A percentile compares a stretch with the other conserved stretches of the same genome.
Evolutionary conservation across 768 basidiomycete species (phyloP).

Genomic region (Rhodosporidiobolus sp.): DNA sequence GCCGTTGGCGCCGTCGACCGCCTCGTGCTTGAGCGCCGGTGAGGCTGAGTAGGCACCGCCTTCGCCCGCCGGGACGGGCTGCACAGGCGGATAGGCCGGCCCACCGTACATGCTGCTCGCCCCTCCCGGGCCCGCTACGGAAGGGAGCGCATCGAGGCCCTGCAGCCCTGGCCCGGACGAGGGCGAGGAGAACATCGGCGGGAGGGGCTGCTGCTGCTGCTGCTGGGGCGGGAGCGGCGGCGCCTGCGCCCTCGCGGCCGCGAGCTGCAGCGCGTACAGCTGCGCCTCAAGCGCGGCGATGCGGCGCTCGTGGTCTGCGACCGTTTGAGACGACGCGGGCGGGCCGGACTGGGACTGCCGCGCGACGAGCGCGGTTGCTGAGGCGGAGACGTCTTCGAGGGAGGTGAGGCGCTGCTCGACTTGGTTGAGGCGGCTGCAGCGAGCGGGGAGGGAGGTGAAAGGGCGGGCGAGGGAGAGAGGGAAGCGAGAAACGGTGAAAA

Average conservation of each 20-base stretch:
- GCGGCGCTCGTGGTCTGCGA: constrained; percentile 28
- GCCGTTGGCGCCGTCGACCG: background rate
- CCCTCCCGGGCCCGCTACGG: background rate
- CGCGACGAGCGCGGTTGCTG: background rate
- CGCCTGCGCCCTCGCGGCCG: background rate
- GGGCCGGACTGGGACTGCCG: background rate
- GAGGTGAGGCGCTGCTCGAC: constrained; percentile 22
- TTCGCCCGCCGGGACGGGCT: too few relatives aligned
- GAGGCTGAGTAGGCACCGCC: background rate
- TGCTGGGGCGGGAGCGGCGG: background rate
- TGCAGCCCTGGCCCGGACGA: background rate
- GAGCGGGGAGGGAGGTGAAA: too few relatives aligned
- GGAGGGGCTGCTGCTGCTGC: background rate
- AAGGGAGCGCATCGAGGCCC: background rate
- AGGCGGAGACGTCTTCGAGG: constrained; percentile 14
- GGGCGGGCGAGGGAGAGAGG: too few relatives aligned
- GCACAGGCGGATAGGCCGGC: background rate
- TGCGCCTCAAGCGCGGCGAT: constrained; percentile 36
- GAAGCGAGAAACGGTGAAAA: too few relatives aligned
- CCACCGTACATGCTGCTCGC: background rate
- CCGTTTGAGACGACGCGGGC: background rate
- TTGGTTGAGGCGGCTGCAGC: constrained; percentile 8
- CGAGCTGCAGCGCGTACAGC: constrained; percentile 29
- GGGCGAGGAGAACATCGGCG: background rate
- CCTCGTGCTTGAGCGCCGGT: constrained; percentile 12